Evolutionary conservation across 2,329 filamentous ascomycete genomes (phyloP), one percentile per base, ranked within the genome.

Genomic region (Fusarium sublunatum): DNA sequence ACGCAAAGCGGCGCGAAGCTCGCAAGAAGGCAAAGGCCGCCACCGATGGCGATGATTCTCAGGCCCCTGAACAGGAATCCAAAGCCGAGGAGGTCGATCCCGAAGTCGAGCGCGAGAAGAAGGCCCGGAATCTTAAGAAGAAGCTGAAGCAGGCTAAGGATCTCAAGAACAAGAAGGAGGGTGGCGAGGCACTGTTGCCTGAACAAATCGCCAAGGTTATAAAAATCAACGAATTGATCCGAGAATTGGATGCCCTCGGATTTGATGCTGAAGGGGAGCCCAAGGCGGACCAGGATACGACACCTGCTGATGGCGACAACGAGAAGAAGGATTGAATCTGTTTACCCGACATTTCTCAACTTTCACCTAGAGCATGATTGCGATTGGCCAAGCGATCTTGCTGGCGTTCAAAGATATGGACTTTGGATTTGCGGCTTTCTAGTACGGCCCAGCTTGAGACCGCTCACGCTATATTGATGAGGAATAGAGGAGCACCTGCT

Each of bases 181-280:
- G 88, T 53, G 95, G 95, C 19, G 90, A 92, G 73, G 83, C 86
- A 5, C 79, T 99, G 59, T 82, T 98, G 25, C 94, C 93, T 0
- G 95, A 99, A 79, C 95, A 99, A 79, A 90, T 98, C 64, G 93
- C 94, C 69, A 99, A 99, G 80, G 92, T 99, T 52, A 96, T 97
- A 75, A 96, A 95, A 78, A 97, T 99, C 75, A 92, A 92, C 63
- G 95, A 99, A 79, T 84, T 99, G 46, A 88, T 97, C 55, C 86
- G 93, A 11, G 93, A 98, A 74, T 79, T 99, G 53, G 91, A 96
- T 70, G 84, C 86, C 3, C 82, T 99, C 26, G 94, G 94, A 0
- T 92, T 98, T 63, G 90, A 96, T 74, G 78, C 86, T 1, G 90
- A 96, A 9, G 92, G 89, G 3, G 90, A 93, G 64, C 77, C 78